A percentile compares a stretch with the other conserved stretches of the same genome.
Conservation (phyloP, 2,329 filamentous ascomycete species). For the Clarireedia sp. region DNA sequence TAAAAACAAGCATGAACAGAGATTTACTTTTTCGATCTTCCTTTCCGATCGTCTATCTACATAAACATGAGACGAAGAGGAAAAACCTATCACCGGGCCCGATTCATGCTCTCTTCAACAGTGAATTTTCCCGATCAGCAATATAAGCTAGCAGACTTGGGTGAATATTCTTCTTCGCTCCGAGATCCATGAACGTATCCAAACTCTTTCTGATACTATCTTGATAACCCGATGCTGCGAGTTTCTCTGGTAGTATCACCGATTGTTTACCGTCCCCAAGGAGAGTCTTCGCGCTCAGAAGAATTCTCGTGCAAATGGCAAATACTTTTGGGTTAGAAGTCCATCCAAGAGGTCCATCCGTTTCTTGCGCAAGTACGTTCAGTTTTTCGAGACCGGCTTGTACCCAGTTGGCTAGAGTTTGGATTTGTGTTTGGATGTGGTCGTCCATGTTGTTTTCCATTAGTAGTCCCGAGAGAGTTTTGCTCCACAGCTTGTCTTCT, state of each 20-base stretch:
- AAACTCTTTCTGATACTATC: neutral
- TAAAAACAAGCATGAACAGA: too few relatives aligned
- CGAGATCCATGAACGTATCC: neutral
- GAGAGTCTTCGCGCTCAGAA: conserved; percentile 29
- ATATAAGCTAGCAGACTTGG: neutral
- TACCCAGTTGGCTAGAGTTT: conserved; percentile 39
- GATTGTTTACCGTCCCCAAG: neutral
- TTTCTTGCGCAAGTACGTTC: conserved; percentile 25
- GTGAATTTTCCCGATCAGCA: neutral
- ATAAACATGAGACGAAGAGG: neutral
- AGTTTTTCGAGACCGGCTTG: conserved; percentile 11
- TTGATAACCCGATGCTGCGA: neutral
- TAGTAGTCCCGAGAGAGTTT: conserved; percentile 31
- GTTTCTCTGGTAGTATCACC: neutral
- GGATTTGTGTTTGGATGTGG: neutral
- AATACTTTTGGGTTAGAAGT: conserved; percentile 62
- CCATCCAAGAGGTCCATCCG: conserved; percentile 66
- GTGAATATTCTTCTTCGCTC: conserved; percentile 4
- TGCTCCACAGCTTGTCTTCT: conserved; percentile 62
- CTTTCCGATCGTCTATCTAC: too few relatives aligned
- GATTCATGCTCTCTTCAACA: neutral
- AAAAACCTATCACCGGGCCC: neutral
- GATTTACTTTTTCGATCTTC: too few relatives aligned
- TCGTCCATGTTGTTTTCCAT: neutral
- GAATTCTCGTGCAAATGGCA: conserved; percentile 42